phyloP scores from a whole-genome alignment of 2,329 filamentous ascomycete species.

The Cordyceps javanica region DNA sequence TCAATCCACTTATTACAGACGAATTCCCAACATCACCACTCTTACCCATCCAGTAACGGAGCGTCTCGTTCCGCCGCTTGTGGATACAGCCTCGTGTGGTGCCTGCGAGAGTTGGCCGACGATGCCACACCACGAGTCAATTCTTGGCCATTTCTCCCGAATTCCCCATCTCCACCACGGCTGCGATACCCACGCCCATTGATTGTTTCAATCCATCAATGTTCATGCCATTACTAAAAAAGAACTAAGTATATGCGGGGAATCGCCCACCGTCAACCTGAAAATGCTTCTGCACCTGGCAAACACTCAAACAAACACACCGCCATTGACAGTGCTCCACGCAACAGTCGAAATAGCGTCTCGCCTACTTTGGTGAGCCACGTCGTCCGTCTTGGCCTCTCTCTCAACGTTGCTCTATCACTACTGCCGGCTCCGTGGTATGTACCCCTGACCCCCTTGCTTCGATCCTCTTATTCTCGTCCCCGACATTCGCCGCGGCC shows the following conservation, averaged over 20 bases:
- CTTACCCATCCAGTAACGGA: neutral
- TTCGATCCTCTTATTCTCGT: neutral
- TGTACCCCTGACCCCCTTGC: neutral
- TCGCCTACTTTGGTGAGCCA: no score
- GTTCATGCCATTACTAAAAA: neutral
- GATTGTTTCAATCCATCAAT: neutral
- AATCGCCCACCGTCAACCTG: no score
- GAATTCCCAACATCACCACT: neutral
- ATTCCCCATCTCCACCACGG: neutral
- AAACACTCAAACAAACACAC: neutral
- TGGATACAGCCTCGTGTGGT: neutral
- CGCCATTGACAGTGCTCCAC: no score
- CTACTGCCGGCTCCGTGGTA: neutral
- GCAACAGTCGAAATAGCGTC: neutral
- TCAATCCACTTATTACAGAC: neutral
- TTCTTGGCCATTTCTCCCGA: neutral
- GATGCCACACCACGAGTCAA: neutral
- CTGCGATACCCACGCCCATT: neutral
- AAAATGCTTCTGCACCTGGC: neutral
- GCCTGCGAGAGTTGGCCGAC: neutral
- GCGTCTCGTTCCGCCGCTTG: neutral
- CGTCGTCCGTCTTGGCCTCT: neutral
- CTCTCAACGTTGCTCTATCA: neutral
- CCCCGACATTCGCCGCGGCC: neutral
- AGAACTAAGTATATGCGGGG: neutral